phyloP scores from a whole-genome alignment of 306 rosid genomes.

The Ormosia semicastrata region DNA sequence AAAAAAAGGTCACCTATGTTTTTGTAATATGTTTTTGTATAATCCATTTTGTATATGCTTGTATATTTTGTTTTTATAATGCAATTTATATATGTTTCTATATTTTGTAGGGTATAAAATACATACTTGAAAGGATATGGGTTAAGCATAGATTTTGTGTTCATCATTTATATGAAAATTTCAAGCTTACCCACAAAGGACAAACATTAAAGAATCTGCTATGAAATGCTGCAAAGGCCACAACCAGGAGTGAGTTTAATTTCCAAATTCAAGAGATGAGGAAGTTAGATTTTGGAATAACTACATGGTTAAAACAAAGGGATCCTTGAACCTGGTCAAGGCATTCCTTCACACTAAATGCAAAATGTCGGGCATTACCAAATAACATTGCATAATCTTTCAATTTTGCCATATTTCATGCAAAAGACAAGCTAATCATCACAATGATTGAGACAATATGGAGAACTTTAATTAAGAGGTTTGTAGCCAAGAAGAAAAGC shows the following conservation, averaged over 20 bases:
- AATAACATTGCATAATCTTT: neutral
- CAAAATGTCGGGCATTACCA: neutral
- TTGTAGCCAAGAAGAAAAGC: neutral
- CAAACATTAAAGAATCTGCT: neutral
- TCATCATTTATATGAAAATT: neutral
- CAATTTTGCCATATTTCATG: neutral
- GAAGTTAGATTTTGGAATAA: neutral
- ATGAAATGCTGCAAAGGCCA: neutral
- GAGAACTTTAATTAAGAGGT: neutral
- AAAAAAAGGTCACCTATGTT: no score
- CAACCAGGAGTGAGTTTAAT: neutral
- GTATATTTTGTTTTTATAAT: no score
- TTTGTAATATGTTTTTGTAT: no score
- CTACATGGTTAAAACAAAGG: neutral
- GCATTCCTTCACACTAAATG: neutral
- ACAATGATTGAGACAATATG: neutral
- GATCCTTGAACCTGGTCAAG: neutral
- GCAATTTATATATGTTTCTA: no score
- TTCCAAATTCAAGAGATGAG: neutral
- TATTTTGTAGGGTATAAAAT: neutral
- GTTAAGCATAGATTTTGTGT: neutral
- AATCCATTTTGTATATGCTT: no score
- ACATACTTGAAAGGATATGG: neutral
- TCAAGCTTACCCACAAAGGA: neutral
- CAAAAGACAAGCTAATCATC: neutral